Evolutionary conservation across 257 asterid species (phyloP).

Genomic region (Echites panduratus): DNA sequence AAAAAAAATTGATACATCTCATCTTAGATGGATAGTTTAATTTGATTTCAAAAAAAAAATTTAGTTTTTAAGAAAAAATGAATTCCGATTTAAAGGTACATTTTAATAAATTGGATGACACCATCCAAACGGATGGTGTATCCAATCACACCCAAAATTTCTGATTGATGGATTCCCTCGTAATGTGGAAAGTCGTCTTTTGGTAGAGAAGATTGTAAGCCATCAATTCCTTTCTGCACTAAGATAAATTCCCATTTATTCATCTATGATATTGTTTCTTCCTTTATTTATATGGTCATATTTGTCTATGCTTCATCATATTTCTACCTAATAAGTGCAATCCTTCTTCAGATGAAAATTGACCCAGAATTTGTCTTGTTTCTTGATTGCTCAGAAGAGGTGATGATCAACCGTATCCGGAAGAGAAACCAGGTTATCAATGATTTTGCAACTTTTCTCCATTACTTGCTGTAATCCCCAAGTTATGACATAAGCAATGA

Average conservation of each 20-base stretch:
- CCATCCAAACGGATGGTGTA: too few relatives aligned
- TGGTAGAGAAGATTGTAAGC: background rate
- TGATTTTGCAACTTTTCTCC: background rate
- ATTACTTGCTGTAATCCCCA: background rate
- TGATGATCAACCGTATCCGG: slow-evolving; percentile 47
- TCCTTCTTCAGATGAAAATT: slow-evolving; percentile 40
- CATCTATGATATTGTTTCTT: background rate
- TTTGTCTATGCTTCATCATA: background rate
- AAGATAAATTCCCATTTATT: background rate
- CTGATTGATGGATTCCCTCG: background rate
- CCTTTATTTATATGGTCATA: background rate
- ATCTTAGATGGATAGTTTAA: too few relatives aligned
- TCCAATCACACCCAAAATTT: too few relatives aligned
- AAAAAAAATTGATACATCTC: too few relatives aligned
- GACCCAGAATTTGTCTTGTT: slow-evolving; percentile 62
- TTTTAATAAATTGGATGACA: too few relatives aligned
- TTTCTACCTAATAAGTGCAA: background rate
- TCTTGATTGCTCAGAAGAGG: slow-evolving; percentile 60
- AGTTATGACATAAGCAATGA: background rate
- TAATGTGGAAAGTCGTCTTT: background rate
- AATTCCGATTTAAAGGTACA: too few relatives aligned
- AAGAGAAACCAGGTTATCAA: background rate
- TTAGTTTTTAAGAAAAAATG: too few relatives aligned
- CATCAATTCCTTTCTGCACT: background rate
- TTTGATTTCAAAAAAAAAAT: too few relatives aligned